A percentile compares a stretch with the other conserved stretches of the same genome.
Conservation (phyloP, 495 filamentous ascomycete genomes). For the Penicillium bialowiezense region DNA sequence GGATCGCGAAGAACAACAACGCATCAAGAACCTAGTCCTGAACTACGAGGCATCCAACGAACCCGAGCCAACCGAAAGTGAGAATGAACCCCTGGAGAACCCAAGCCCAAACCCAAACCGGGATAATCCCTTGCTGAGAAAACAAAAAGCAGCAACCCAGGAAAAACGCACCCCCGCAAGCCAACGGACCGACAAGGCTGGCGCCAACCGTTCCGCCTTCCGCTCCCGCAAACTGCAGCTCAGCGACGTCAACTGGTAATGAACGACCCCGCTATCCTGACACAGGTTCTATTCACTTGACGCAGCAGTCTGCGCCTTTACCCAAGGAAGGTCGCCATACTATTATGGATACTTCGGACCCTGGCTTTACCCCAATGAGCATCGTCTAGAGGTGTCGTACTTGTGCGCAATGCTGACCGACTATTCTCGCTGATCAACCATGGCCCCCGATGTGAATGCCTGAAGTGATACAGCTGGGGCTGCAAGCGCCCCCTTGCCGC, state of each 20-base stretch:
- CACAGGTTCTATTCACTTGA: constrained; percentile 5
- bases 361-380: neutral
- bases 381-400: neutral
- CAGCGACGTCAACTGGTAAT: constrained; percentile 96
- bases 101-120: constrained; percentile 1
- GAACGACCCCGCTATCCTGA: neutral
- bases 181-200: constrained; percentile 60
- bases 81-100: constrained; percentile 20
- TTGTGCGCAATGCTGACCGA: neutral
- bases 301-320: constrained; percentile 1
- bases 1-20: constrained; percentile 92
- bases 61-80: constrained; percentile 68
- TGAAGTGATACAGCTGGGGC: neutral
- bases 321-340: neutral
- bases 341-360: neutral
- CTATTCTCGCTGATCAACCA: neutral
- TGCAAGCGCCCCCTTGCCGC: neutral
- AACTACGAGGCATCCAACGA: constrained; percentile 90
- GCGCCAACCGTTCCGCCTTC: constrained; percentile 71
- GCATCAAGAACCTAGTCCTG: constrained; percentile 95
- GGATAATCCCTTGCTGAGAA: constrained; percentile 3
- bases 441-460: neutral
- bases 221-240: constrained; percentile 89
- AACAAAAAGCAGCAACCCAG: constrained; percentile 14
- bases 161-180: constrained; percentile 39